Conservation (phyloP, 176 grass and related monocot species). For the Carex pumila region DNA sequence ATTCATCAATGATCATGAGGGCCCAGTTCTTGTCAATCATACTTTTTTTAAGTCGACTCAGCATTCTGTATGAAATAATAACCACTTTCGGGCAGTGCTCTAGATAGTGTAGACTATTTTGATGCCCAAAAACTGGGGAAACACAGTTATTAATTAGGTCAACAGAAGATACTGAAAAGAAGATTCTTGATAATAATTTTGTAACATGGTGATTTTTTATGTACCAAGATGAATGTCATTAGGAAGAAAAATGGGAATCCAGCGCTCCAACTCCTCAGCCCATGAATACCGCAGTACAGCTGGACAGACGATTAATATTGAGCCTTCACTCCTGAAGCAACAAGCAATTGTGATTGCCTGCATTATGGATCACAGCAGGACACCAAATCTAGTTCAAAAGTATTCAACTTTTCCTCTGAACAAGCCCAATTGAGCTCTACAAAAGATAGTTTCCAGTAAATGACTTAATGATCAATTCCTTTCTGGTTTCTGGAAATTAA, state of each 20-base stretch:
- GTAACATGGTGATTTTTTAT: constrained; percentile 1
- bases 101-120: constrained; percentile 75
- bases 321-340: constrained; percentile 77
- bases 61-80: constrained; percentile 87
- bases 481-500: background rate
- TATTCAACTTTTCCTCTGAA: background rate
- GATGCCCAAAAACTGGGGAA: constrained; percentile 72
- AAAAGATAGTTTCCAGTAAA: background rate
- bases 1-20: constrained; percentile 94
- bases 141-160: constrained; percentile 27
- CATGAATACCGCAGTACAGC: constrained; percentile 86
- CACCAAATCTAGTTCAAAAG: background rate
- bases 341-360: constrained; percentile 93
- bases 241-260: constrained; percentile 85
- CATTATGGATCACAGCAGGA: constrained; percentile 28
- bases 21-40: constrained; percentile 67
- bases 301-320: constrained; percentile 79
- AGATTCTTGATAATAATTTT: constrained; percentile 18
- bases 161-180: constrained; percentile 5
- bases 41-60: constrained; percentile 58
- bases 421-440: background rate
- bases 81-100: constrained; percentile 59
- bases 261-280: constrained; percentile 85
- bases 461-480: background rate
- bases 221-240: constrained; percentile 98